These are phyloP conservation scores for Leccinum sublutescens DNA, from an alignment of 768 basidiomycete genomes.

Conservation along the genomic window DNA sequence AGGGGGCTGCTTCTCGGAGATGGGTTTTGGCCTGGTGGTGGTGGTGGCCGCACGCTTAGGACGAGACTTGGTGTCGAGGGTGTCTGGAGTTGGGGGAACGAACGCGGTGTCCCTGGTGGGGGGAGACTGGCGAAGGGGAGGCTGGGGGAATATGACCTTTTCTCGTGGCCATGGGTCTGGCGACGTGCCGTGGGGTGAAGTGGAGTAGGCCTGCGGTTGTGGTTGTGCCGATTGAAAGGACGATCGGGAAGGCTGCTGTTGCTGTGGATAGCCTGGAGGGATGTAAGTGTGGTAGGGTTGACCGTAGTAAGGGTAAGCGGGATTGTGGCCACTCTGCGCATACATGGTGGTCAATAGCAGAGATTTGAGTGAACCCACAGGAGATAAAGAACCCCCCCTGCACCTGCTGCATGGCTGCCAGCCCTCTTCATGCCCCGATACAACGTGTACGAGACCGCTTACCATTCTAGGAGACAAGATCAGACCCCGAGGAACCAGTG, in stretches of 20 bases:
- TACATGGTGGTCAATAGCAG: slow-evolving; percentile 19
- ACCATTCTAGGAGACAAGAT: slow-evolving; percentile 34
- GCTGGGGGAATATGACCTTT: slow-evolving; percentile 33
- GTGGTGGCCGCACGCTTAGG: slow-evolving; percentile 36
- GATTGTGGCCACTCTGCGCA: slow-evolving; percentile 33
- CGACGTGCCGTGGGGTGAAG: slow-evolving; percentile 33
- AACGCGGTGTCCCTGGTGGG: slow-evolving; percentile 17
- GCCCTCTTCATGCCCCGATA: slow-evolving; percentile 7
- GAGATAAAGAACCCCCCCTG: slow-evolving; percentile 11
- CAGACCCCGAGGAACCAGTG: not conserved
- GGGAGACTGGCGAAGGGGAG: slow-evolving; percentile 17
- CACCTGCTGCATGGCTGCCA: slow-evolving; percentile 24
- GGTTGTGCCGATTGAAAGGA: slow-evolving; percentile 7
- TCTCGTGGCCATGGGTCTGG: slow-evolving; percentile 35
- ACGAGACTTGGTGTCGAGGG: slow-evolving; percentile 26
- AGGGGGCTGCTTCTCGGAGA: slow-evolving; percentile 35
- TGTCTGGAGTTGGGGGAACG: slow-evolving; percentile 26
- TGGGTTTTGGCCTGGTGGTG: slow-evolving; percentile 14
- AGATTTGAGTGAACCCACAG: not conserved
- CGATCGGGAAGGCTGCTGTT: not conserved
- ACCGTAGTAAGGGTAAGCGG: slow-evolving; percentile 45
- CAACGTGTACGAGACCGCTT: slow-evolving; percentile 27
- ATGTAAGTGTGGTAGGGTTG: slow-evolving; percentile 42
- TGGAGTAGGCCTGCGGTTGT: slow-evolving; percentile 20
- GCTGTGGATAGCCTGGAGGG: slow-evolving; percentile 28